phyloP scores from a whole-genome alignment of 306 rosid genomes.

The Castanea mollissima region DNA sequence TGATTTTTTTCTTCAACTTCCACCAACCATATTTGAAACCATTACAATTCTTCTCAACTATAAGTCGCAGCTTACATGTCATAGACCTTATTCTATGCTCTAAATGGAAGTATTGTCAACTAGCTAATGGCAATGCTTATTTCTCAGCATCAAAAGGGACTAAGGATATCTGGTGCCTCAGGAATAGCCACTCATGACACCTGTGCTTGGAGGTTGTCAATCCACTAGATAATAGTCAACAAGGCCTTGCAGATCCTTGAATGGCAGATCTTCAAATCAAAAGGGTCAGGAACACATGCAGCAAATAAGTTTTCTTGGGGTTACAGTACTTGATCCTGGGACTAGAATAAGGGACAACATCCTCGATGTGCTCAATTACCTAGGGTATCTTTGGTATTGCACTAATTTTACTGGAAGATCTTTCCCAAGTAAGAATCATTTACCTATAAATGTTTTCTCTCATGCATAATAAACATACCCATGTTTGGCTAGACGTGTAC shows the following conservation, averaged over 20 bases:
- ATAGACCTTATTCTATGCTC: neutral
- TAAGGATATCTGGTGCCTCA: too few relatives aligned
- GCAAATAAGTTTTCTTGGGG: neutral
- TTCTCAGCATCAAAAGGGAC: too few relatives aligned
- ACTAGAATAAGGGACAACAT: neutral
- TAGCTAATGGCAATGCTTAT: too few relatives aligned
- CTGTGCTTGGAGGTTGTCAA: too few relatives aligned
- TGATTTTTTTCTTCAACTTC: too few relatives aligned
- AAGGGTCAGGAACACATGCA: neutral
- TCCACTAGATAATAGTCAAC: too few relatives aligned
- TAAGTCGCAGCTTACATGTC: neutral
- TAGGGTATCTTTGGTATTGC: neutral
- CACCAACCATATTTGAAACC: neutral
- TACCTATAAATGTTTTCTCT: neutral
- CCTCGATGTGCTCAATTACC: neutral
- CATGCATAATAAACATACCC: neutral
- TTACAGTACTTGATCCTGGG: neutral
- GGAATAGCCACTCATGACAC: too few relatives aligned
- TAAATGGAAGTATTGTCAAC: too few relatives aligned
- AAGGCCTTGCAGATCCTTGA: neutral
- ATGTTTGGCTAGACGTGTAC: neutral
- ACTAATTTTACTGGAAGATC: neutral
- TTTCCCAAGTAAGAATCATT: neutral
- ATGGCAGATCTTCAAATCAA: neutral
- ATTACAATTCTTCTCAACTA: neutral